phyloP scores from a whole-genome alignment of 371 early-diverging fungal genomes.

The Rhizopus arrhizus region DNA sequence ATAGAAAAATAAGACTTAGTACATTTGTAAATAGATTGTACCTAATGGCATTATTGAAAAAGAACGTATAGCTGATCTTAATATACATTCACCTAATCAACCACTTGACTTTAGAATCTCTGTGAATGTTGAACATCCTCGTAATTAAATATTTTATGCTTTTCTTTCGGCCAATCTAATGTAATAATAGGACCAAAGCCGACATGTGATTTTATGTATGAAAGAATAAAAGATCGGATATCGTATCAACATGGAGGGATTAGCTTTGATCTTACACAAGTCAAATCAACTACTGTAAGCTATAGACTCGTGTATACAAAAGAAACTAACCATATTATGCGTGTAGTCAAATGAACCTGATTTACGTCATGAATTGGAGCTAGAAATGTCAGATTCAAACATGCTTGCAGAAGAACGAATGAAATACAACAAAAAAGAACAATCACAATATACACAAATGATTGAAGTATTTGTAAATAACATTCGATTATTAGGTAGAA shows the following conservation, averaged over 20 bases:
- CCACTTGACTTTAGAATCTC: conserved; percentile 75
- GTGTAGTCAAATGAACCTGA: conserved; percentile 27
- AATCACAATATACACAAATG: conserved; percentile 52
- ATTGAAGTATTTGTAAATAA: conserved; percentile 64
- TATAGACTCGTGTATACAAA: neutral
- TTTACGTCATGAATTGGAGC: conserved; percentile 63
- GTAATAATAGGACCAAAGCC: conserved; percentile 36
- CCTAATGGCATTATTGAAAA: conserved; percentile 69
- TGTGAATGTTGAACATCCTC: conserved; percentile 69
- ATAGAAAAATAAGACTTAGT: neutral
- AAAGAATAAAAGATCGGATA: conserved; percentile 75
- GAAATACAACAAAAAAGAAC: conserved; percentile 38
- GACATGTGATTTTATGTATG: conserved; percentile 38
- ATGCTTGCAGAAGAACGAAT: conserved; percentile 41
- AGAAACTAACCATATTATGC: neutral
- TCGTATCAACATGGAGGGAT: conserved; percentile 75
- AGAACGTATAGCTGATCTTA: conserved; percentile 64
- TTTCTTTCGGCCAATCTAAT: neutral
- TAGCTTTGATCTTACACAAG: conserved; percentile 78
- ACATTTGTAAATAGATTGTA: conserved; percentile 38
- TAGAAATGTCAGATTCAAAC: conserved; percentile 57
- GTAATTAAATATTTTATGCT: conserved; percentile 20
- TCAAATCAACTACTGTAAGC: conserved; percentile 47
- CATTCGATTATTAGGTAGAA: conserved; percentile 46
- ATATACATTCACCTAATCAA: conserved; percentile 71